Percentiles rank a stretch among this genome's conserved stretches.
Evolutionary conservation across 352 stramenopile species (phyloP).

Genomic region (Globisporangium spinosum): DNA sequence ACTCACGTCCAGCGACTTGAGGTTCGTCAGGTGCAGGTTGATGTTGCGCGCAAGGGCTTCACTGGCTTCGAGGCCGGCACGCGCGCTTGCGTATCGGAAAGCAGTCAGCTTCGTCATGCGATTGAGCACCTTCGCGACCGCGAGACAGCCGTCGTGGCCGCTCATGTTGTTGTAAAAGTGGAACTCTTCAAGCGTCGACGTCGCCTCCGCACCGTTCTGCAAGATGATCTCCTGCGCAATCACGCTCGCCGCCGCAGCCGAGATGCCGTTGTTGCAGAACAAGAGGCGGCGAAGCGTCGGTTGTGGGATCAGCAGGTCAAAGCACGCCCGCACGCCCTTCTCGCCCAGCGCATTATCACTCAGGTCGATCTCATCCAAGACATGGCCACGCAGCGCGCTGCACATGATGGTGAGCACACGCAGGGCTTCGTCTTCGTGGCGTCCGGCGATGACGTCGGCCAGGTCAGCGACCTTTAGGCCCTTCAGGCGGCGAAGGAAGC

Average conservation of each 20-base stretch:
- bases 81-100: slow-evolving; percentile 69
- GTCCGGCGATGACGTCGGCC: slow-evolving; percentile 90
- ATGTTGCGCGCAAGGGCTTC: slow-evolving; percentile 44
- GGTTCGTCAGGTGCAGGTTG: slow-evolving; percentile 36
- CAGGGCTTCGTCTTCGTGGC: slow-evolving; percentile 87
- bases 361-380: slow-evolving; percentile 85
- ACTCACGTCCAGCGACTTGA: slow-evolving; percentile 88
- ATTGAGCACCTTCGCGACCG: slow-evolving; percentile 50
- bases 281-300: slow-evolving; percentile 50
- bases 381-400: slow-evolving; percentile 60
- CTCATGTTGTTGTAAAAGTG: slow-evolving; percentile 90
- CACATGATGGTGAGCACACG: slow-evolving; percentile 84
- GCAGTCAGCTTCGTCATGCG: slow-evolving; percentile 43
- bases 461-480: slow-evolving; percentile 75
- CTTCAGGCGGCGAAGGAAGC: slow-evolving; percentile 46
- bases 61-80: slow-evolving; percentile 52
- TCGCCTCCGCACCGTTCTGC: slow-evolving; percentile 40
- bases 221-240: slow-evolving; percentile 70
- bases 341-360: slow-evolving; percentile 78
- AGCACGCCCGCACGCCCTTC: slow-evolving; percentile 75
- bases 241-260: slow-evolving; percentile 48
- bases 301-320: slow-evolving; percentile 68
- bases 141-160: slow-evolving; percentile 59
- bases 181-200: slow-evolving; percentile 63
- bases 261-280: slow-evolving; percentile 84